These are phyloP conservation scores for Phytophthora lateralis DNA, from an alignment of 352 stramenopile genomes.

Conservation along the genomic window DNA sequence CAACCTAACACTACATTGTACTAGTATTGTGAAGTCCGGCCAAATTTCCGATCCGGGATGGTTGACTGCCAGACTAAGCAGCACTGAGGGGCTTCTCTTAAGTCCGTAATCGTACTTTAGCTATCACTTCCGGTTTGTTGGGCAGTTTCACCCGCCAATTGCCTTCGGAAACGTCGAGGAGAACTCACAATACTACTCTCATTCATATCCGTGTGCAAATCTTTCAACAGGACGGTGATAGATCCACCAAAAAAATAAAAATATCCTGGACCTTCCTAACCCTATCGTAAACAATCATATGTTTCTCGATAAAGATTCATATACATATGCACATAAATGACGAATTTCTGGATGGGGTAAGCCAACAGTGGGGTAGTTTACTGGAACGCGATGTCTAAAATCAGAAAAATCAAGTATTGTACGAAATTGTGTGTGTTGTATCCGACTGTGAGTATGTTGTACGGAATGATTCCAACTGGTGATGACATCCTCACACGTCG, in stretches of 20 bases:
- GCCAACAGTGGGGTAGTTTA: constrained; percentile 3
- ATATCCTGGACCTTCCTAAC: constrained; percentile 1
- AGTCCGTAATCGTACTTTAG: no score
- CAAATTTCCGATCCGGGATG: no score
- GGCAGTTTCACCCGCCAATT: no score
- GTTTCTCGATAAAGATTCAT: not conserved
- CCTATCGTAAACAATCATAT: constrained; percentile 2
- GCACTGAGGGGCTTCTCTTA: no score
- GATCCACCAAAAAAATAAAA: constrained; percentile 6
- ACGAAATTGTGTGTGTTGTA: not conserved
- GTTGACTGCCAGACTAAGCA: no score
- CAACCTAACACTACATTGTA: no score
- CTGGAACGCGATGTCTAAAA: constrained; percentile 3
- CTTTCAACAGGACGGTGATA: constrained; percentile 5
- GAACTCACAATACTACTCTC: no score
- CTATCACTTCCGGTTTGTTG: no score
- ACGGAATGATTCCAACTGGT: not conserved
- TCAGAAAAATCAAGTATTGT: constrained; percentile 2
- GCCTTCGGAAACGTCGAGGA: no score
- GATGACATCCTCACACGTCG: no score
- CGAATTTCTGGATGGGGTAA: not conserved
- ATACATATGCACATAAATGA: constrained; percentile 22
- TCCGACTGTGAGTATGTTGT: not conserved
- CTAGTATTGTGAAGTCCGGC: no score
- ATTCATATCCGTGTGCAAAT: no score